Conservation (phyloP, 2,329 filamentous ascomycete species). For the Dactylellina drechsleri region DNA sequence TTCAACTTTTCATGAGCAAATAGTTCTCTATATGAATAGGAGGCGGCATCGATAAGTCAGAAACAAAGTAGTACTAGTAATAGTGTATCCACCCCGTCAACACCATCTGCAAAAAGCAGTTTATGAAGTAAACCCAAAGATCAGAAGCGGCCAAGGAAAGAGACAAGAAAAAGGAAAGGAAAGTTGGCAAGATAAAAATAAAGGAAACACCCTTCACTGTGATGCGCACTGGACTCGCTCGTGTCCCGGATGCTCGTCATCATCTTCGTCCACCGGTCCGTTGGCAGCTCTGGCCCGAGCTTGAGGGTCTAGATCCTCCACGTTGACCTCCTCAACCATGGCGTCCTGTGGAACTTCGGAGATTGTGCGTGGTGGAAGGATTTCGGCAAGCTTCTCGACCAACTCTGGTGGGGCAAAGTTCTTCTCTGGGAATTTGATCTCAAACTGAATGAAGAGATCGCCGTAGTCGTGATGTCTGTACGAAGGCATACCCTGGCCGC, state of each 20-base stretch:
- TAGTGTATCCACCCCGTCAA: background rate
- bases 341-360: conserved; percentile 77
- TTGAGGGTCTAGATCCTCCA: conserved; percentile 83
- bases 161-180: background rate
- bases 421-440: conserved; percentile 93
- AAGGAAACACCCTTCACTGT: conserved; percentile 70
- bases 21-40: too few species aligned
- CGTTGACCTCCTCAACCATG: conserved; percentile 84
- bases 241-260: conserved; percentile 75
- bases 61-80: too few species aligned
- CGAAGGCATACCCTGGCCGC: conserved; percentile 97
- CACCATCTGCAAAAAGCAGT: conserved; percentile 5
- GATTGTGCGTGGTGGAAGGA: conserved; percentile 77
- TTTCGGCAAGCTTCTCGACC: conserved; percentile 80
- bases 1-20: too few species aligned
- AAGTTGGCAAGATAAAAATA: background rate
- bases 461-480: conserved; percentile 93
- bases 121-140: background rate
- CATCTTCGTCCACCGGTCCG: conserved; percentile 79
- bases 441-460: conserved; percentile 97
- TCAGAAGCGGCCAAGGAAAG: background rate
- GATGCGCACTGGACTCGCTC: conserved; percentile 88
- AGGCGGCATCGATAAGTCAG: too few species aligned
- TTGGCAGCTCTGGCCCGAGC: conserved; percentile 74
- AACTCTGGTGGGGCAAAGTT: conserved; percentile 73